A percentile compares a stretch with the other conserved stretches of the same genome.
phyloP scores from a whole-genome alignment of 139 green algal species.

The Monoraphidium neglectum region DNA sequence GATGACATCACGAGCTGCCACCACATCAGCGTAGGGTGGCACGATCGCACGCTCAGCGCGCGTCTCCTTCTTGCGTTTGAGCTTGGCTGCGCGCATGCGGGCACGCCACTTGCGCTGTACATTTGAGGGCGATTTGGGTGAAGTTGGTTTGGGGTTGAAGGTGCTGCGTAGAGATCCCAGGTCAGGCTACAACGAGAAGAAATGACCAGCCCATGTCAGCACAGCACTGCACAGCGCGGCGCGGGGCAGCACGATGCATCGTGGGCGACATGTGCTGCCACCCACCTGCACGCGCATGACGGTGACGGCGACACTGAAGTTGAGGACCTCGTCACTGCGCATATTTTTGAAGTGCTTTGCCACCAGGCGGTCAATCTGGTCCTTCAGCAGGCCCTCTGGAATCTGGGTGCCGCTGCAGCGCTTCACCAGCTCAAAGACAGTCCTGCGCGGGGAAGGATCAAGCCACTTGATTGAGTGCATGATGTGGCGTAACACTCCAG shows the following conservation, averaged over 20 bases:
- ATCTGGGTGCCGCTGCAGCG: conserved; percentile 63
- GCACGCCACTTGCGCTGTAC: conserved; percentile 65
- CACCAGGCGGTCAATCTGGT: conserved; percentile 69
- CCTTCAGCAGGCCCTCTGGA: conserved; percentile 55
- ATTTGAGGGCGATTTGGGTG: no score
- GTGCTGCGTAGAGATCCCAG: no score
- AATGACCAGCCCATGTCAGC: no score
- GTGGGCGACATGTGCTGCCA: not conserved
- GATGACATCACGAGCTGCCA: not conserved
- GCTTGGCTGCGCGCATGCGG: conserved; percentile 55
- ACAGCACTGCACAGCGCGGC: not conserved
- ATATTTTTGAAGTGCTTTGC: conserved; percentile 63
- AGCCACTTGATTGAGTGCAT: no score
- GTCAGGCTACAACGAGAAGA: no score
- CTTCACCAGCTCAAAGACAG: conserved; percentile 72
- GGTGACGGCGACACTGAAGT: conserved; percentile 67
- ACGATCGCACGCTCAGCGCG: conserved; percentile 24
- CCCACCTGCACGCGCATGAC: conserved; percentile 66
- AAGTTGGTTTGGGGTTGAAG: no score
- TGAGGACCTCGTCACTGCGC: conserved; percentile 63
- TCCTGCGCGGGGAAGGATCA: conserved; percentile 19
- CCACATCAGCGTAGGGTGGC: conserved; percentile 16
- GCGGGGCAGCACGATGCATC: not conserved
- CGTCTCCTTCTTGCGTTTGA: conserved; percentile 41
- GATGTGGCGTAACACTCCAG: no score